Evolutionary conservation across 192 early-diverging fungal genomes (phyloP).

Genomic region (Linnemannia hyalina): DNA sequence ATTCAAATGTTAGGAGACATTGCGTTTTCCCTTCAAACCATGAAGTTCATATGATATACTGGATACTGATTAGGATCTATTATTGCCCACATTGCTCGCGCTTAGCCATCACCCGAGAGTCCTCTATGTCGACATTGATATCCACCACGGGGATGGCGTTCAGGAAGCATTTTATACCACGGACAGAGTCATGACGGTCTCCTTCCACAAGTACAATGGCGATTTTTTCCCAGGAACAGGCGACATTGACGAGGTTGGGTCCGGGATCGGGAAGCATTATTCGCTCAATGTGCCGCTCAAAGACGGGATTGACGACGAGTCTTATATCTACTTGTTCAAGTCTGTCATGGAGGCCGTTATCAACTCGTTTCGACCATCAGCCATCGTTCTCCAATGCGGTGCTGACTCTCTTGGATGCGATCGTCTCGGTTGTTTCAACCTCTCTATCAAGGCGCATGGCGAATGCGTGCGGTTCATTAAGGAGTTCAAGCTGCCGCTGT

Average conservation of each 20-base stretch:
- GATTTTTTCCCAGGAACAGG: constrained; percentile 97
- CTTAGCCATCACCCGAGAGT: constrained; percentile 81
- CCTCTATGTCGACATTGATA: constrained; percentile 96
- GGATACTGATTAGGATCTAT: neutral
- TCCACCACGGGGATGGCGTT: constrained; percentile 99
- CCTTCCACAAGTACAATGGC: constrained; percentile 93
- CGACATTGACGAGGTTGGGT: constrained; percentile 82
- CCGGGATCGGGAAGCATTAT: constrained; percentile 81
- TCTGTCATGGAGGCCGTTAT: constrained; percentile 79
- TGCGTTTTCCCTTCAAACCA: neutral
- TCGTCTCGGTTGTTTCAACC: constrained; percentile 66
- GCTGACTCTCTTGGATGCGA: constrained; percentile 70
- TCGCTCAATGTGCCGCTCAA: constrained; percentile 93
- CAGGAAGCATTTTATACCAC: constrained; percentile 96
- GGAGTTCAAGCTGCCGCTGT: constrained; percentile 79
- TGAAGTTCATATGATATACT: neutral
- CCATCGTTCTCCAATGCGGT: constrained; percentile 95
- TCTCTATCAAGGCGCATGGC: constrained; percentile 79
- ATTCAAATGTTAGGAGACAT: neutral
- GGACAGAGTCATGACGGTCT: constrained; percentile 95
- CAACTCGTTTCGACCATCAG: constrained; percentile 81
- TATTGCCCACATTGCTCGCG: neutral
- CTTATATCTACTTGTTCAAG: constrained; percentile 85
- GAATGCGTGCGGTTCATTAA: constrained; percentile 86
- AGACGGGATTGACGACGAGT: constrained; percentile 88